Base-by-base conservation (phyloP, 495 filamentous ascomycete genomes). In the Penicillium maclennaniae region DNA sequence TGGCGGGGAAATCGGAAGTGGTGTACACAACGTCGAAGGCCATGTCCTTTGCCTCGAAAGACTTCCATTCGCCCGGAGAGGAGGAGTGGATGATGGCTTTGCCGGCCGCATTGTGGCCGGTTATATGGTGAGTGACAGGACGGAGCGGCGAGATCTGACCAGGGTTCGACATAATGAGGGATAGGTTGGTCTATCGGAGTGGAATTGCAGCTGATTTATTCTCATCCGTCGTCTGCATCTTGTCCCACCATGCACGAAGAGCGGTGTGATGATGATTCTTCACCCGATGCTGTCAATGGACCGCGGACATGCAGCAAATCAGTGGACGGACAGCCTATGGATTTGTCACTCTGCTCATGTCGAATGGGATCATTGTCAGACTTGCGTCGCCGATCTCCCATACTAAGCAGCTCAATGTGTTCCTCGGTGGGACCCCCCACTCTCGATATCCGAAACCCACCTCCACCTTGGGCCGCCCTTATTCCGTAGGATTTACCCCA, bases 1-100 rank as follows among this genome's bases (percentile, higher is more conserved):
- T 49, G 55, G 80, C 69, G 66, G 84, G 70, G 78, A 83, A 67
- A 49, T 57, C 34, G 70, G 57, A 83, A 7, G 82, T 88, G 7
- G 77, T 77, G 60, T 77, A 80, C 46, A 69, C 54, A 15, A 69
- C 61, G 46, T 58, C 55, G 54, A 74, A 69, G 37, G 59, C 62
- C 61, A 69, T 58, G 19, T 38, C 10, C 37, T 41, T 45, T 36
- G 59, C 45, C 37, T 63, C 55, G 49, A 57, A 65, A 54, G 54
- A 23, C 9, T 46, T 36, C 55, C 61, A 65, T 12, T 62, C 8
- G 2, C 44, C 51, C 0, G 59, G 43, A 4, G 54, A 57, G 31
- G 67, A 45, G 43, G 62, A 62, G 20, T 70, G 60, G 28, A 70
- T 47, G 41, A 73, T 68, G 43, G 74, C 65, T 16, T 68, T 56